Evolutionary conservation across 2,329 filamentous ascomycete species (phyloP).

Genomic region (Penicillium sp.): DNA sequence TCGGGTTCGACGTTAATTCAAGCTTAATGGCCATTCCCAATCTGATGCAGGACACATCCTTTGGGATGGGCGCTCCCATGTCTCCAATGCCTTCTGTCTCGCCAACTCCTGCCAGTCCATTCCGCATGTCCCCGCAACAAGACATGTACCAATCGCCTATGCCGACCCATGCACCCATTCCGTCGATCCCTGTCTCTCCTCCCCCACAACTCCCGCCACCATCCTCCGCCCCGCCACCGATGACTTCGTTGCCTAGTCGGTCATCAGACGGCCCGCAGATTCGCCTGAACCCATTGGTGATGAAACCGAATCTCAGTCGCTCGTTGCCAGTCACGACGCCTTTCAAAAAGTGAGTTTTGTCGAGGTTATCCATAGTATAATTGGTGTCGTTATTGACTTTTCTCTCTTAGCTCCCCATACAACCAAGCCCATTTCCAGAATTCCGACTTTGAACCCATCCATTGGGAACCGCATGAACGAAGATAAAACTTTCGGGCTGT

Average conservation of each 20-base stretch:
- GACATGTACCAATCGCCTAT: slow-evolving; percentile 37
- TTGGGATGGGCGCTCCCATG: slow-evolving; percentile 26
- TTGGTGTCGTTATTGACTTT: background rate
- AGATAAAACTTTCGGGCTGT: slow-evolving; percentile 8
- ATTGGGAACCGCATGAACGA: slow-evolving; percentile 44
- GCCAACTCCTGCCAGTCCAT: slow-evolving; percentile 30
- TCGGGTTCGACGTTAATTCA: slow-evolving; percentile 42
- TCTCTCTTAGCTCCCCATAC: slow-evolving; percentile 39
- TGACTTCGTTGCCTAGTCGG: slow-evolving; percentile 35
- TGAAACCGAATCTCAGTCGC: slow-evolving; percentile 41
- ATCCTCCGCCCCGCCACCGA: slow-evolving; percentile 30
- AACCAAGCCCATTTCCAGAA: slow-evolving; percentile 49
- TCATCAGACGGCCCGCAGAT: slow-evolving; percentile 41
- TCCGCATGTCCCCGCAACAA: slow-evolving; percentile 32
- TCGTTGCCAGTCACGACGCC: slow-evolving; percentile 41
- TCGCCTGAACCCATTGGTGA: slow-evolving; percentile 42
- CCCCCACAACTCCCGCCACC: slow-evolving; percentile 22
- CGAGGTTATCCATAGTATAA: background rate
- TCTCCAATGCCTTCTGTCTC: slow-evolving; percentile 30
- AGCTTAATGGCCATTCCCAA: slow-evolving; percentile 43
- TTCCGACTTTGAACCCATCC: slow-evolving; percentile 46
- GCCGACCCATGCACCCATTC: slow-evolving; percentile 23
- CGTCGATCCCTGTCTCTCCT: slow-evolving; percentile 28
- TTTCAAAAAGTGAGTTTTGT: slow-evolving; percentile 41
- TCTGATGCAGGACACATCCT: slow-evolving; percentile 39